Percentiles rank a stretch among this genome's conserved stretches.
These are phyloP conservation scores for Neurospora pannonica DNA, from an alignment of 495 filamentous ascomycete genomes.

Conservation along the genomic window DNA sequence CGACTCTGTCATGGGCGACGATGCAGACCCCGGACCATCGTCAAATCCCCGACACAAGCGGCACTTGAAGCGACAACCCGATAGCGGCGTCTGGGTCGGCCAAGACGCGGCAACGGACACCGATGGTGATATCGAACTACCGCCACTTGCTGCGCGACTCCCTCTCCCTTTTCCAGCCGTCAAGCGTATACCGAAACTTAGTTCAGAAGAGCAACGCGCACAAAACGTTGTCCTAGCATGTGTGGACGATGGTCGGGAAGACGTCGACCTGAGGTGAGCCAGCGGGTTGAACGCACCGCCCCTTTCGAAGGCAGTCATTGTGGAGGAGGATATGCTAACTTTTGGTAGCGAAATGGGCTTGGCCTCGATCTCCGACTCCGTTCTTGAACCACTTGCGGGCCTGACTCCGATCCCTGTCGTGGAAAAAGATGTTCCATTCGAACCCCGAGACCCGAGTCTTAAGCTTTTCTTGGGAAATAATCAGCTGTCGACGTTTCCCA, in stretches of 20 bases:
- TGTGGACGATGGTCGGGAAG: slow-evolving; percentile 50
- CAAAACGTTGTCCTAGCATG: slow-evolving; percentile 40
- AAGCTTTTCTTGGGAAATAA: slow-evolving; percentile 58
- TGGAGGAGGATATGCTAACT: background rate
- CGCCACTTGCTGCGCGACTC: slow-evolving; percentile 7
- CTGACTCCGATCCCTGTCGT: slow-evolving; percentile 44
- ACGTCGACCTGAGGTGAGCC: slow-evolving; percentile 58
- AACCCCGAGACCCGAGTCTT: slow-evolving; percentile 41
- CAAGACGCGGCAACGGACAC: slow-evolving; percentile 46
- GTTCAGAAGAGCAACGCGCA: slow-evolving; percentile 23
- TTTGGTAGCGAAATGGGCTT: slow-evolving; percentile 24
- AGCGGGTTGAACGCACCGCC: background rate
- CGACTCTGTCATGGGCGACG: slow-evolving; percentile 29
- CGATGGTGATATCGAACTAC: slow-evolving; percentile 25
- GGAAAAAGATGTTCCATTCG: slow-evolving; percentile 27
- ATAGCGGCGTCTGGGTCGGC: slow-evolving; percentile 77
- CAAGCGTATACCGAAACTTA: background rate
- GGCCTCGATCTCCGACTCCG: slow-evolving; percentile 30
- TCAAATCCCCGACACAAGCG: slow-evolving; percentile 39
- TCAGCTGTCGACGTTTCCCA: slow-evolving; percentile 40
- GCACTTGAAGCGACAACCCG: slow-evolving; percentile 53
- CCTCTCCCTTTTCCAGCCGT: slow-evolving; percentile 1
- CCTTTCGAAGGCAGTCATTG: background rate
- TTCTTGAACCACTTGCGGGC: slow-evolving; percentile 48
- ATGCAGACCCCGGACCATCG: slow-evolving; percentile 15